Evolutionary conservation across 305 asterid genomes (phyloP).

Genomic region (Lippia alba): DNA sequence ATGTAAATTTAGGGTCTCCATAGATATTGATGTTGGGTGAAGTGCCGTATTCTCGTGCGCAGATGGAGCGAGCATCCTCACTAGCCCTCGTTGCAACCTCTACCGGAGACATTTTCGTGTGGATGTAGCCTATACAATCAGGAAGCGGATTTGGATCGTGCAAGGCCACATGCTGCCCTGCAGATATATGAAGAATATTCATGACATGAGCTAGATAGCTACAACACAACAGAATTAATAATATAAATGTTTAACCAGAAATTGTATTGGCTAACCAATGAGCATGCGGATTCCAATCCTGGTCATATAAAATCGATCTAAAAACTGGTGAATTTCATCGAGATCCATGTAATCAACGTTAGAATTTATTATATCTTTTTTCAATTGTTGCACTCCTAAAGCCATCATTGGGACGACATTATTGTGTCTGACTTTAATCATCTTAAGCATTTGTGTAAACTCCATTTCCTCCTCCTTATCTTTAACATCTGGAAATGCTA

Average conservation of each 20-base stretch:
- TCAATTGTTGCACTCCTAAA: conserved; percentile 93
- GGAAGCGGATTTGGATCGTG: conserved; percentile 93
- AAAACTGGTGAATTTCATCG: conserved; percentile 85
- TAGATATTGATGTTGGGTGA: conserved; percentile 86
- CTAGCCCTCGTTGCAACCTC: conserved; percentile 85
- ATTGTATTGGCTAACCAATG: conserved; percentile 65
- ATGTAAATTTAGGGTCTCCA: conserved; percentile 87
- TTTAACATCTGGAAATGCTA: conserved; percentile 76
- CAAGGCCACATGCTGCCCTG: conserved; percentile 98
- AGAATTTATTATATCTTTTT: conserved; percentile 64
- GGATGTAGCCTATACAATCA: conserved; percentile 86
- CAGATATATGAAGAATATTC: no score
- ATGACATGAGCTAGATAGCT: no score
- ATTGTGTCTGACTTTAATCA: conserved; percentile 96
- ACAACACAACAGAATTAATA: no score
- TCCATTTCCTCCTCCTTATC: conserved; percentile 75
- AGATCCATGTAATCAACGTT: conserved; percentile 59
- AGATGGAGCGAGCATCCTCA: conserved; percentile 90
- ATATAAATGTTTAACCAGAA: background rate
- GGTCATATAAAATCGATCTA: conserved; percentile 94
- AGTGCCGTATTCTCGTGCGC: conserved; percentile 85
- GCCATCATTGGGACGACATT: conserved; percentile 99
- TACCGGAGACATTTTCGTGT: conserved; percentile 93
- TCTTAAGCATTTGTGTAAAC: conserved; percentile 85
- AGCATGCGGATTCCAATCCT: conserved; percentile 99